Conservation (phyloP, 768 basidiomycete species). For the Xerocomellus amylosporus region DNA sequence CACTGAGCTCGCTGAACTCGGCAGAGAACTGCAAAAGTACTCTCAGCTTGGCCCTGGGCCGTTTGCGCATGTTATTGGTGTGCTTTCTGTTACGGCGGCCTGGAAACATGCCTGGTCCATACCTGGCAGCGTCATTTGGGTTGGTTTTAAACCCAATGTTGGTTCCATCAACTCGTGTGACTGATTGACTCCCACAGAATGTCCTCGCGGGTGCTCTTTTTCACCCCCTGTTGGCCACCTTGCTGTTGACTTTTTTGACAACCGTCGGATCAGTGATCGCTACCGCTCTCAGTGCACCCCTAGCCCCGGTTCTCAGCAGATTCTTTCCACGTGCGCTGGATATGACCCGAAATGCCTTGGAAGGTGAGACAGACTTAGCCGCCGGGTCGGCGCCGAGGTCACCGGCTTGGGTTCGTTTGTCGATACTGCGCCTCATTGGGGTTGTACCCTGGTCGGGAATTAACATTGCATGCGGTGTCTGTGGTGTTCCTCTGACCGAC, state of each 20-base stretch:
- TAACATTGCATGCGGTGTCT: slow-evolving; percentile 94
- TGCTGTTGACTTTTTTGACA: slow-evolving; percentile 80
- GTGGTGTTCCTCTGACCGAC: slow-evolving; percentile 71
- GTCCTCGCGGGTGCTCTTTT: slow-evolving; percentile 87
- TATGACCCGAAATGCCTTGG: slow-evolving; percentile 78
- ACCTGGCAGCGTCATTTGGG: slow-evolving; percentile 91
- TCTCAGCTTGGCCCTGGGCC: slow-evolving; percentile 65
- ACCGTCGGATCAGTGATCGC: slow-evolving; percentile 83
- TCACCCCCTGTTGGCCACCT: slow-evolving; percentile 75
- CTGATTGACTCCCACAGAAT: slow-evolving; percentile 53
- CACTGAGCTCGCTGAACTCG: slow-evolving; percentile 71
- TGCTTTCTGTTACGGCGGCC: slow-evolving; percentile 77
- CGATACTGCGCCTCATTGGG: slow-evolving; percentile 85
- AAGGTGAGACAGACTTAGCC: slow-evolving; percentile 55
- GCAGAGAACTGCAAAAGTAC: slow-evolving; percentile 73
- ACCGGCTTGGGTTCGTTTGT: slow-evolving; percentile 77
- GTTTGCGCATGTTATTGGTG: slow-evolving; percentile 74
- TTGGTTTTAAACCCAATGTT: slow-evolving; percentile 34
- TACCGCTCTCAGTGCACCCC: slow-evolving; percentile 74
- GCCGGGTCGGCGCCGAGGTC: slow-evolving; percentile 36
- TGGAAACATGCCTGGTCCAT: slow-evolving; percentile 99
- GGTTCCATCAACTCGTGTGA: slow-evolving; percentile 7
- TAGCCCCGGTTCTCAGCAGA: slow-evolving; percentile 78
- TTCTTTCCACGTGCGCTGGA: slow-evolving; percentile 83
- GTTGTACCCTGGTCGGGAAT: slow-evolving; percentile 97